Conservation (phyloP, 2,329 filamentous ascomycete species). For the Aspergillus nomiae region DNA sequence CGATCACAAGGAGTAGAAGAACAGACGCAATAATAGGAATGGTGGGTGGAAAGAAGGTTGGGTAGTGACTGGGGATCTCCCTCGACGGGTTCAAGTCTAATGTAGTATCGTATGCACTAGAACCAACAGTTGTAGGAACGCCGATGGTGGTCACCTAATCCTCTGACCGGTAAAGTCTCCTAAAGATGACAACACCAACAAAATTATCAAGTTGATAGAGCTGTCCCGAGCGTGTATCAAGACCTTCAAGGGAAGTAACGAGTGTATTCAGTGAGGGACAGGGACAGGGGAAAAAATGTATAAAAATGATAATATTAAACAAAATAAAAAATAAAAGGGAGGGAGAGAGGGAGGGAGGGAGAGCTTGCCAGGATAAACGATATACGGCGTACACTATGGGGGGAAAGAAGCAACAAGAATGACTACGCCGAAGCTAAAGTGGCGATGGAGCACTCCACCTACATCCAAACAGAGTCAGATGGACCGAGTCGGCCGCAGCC, state of each 20-base stretch:
- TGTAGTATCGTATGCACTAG: constrained; percentile 8
- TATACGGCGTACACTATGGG: not conserved
- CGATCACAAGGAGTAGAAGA: constrained; percentile 12
- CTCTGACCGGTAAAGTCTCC: not conserved
- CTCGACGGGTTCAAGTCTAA: constrained; percentile 11
- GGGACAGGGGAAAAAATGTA: not conserved
- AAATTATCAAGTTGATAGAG: not conserved
- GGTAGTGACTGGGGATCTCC: constrained; percentile 11
- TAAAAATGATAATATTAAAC: not conserved
- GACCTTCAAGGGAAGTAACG: constrained; percentile 2
- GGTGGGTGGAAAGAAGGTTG: constrained; percentile 13
- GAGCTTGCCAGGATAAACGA: constrained; percentile 1
- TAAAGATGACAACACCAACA: constrained; percentile 2
- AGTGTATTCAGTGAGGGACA: constrained; percentile 1
- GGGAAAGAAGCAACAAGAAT: constrained; percentile 9
- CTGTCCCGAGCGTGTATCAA: not conserved
- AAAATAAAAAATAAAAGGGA: constrained; percentile 10
- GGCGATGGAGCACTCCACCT: constrained; percentile 12
- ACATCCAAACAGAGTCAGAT: constrained; percentile 13
- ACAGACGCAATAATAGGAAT: constrained; percentile 8
- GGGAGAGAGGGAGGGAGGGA: constrained; percentile 1
- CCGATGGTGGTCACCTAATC: constrained; percentile 4
- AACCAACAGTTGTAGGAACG: constrained; percentile 1
- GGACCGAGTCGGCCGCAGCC: constrained; percentile 8
- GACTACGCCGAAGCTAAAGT: constrained; percentile 15